phyloP scores from a whole-genome alignment of 805 yeast species.

The Wickerhamiella musiphila region DNA sequence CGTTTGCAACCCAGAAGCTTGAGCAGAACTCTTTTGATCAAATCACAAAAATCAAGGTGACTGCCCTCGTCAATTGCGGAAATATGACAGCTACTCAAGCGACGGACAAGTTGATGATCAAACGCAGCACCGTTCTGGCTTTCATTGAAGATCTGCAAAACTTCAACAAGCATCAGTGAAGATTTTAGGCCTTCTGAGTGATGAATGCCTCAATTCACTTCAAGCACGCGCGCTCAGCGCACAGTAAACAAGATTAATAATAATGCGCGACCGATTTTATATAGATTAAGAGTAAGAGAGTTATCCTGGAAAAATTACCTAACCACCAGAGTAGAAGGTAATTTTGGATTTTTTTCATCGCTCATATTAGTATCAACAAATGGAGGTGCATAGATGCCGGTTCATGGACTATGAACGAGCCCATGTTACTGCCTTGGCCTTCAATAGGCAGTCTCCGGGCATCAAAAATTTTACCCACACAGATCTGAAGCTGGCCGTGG shows the following conservation, averaged over 20 bases:
- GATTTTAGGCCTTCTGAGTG: neutral
- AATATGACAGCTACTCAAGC: constrained; percentile 5
- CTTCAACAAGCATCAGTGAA: neutral
- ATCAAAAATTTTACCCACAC: constrained; percentile 28
- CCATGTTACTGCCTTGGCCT: constrained; percentile 64
- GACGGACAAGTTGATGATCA: constrained; percentile 4
- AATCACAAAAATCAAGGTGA: constrained; percentile 31
- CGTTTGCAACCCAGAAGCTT: constrained; percentile 60
- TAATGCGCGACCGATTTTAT: neutral
- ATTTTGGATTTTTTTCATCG: constrained; percentile 1
- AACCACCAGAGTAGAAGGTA: too few relatives aligned
- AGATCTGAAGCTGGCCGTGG: constrained; percentile 69
- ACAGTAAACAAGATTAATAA: too few relatives aligned
- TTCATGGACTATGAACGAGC: constrained; percentile 82
- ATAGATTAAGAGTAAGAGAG: neutral
- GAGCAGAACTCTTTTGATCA: constrained; percentile 44
- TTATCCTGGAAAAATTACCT: neutral
- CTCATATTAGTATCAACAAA: too few relatives aligned
- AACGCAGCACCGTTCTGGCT: constrained; percentile 7
- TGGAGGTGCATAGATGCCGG: constrained; percentile 79
- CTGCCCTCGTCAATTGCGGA: constrained; percentile 2
- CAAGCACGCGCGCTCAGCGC: too few relatives aligned
- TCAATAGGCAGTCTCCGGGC: constrained; percentile 36
- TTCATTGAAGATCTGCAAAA: constrained; percentile 9
- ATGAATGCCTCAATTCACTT: neutral